Conservation (phyloP, 169 alveolate species). For the Plasmodium relictum region DNA sequence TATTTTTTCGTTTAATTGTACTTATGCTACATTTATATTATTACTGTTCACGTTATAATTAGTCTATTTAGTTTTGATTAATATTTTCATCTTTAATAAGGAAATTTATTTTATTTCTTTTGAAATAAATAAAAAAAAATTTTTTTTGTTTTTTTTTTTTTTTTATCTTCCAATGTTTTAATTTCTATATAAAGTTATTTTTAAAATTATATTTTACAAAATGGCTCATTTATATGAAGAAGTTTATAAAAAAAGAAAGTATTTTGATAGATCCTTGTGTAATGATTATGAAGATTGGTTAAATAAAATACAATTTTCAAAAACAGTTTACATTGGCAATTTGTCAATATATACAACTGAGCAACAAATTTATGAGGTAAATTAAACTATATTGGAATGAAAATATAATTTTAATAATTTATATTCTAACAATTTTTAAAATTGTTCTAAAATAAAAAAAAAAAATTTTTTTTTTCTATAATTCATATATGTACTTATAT, state of each 20-base stretch:
- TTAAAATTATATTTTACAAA: not conserved
- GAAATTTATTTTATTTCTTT: not conserved
- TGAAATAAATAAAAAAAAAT: not conserved
- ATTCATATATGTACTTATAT: not conserved
- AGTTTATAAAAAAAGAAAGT: constrained; percentile 81
- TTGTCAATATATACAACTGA: constrained; percentile 86
- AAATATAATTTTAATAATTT: not conserved
- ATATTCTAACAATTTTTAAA: not conserved
- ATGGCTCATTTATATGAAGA: constrained; percentile 84
- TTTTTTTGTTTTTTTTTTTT: no score
- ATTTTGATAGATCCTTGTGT: constrained; percentile 85
- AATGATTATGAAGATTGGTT: constrained; percentile 83
- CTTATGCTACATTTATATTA: no score
- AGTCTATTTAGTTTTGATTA: no score
- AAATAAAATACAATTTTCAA: constrained; percentile 79
- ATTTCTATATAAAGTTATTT: not conserved
- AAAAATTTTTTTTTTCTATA: not conserved
- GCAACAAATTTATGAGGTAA: constrained; percentile 87
- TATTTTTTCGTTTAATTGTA: no score
- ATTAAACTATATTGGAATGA: not conserved
- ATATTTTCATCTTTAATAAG: no score
- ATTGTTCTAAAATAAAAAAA: not conserved
- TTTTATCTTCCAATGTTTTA: not conserved
- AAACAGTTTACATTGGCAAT: constrained; percentile 86
- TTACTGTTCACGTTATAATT: no score